Conservation (phyloP, 164 flowering plant genomes). For the Piper longum region DNA sequence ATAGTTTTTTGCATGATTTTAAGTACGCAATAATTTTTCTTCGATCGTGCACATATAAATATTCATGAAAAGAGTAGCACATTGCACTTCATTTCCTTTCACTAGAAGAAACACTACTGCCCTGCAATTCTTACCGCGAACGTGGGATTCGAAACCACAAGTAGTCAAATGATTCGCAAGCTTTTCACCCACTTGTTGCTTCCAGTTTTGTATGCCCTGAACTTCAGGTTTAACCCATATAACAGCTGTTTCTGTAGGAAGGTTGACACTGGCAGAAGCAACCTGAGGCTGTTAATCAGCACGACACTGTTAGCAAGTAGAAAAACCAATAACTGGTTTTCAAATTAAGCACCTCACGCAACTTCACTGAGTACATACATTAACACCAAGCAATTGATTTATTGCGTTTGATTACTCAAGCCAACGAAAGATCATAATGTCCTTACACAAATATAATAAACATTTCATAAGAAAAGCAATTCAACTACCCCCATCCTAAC, state of each 20-base stretch:
- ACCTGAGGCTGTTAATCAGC: slow-evolving; percentile 64
- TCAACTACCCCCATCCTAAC: background rate
- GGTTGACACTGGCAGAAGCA: slow-evolving; percentile 77
- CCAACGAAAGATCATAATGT: too few relatives aligned
- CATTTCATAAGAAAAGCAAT: too few relatives aligned
- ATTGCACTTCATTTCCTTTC: background rate
- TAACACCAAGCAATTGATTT: too few relatives aligned
- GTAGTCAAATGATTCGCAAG: slow-evolving; percentile 82
- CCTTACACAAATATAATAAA: too few relatives aligned
- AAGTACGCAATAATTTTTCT: background rate
- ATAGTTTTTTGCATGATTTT: background rate
- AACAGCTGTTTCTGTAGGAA: slow-evolving; percentile 75
- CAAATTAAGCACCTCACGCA: background rate
- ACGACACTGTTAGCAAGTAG: background rate
- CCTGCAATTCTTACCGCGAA: slow-evolving; percentile 37
- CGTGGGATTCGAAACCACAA: slow-evolving; percentile 75
- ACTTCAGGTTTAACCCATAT: slow-evolving; percentile 79
- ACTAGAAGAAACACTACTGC: background rate
- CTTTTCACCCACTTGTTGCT: slow-evolving; percentile 55
- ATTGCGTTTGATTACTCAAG: too few relatives aligned
- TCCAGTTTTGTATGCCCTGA: slow-evolving; percentile 58
- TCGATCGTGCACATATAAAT: too few relatives aligned
- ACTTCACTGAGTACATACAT: too few relatives aligned
- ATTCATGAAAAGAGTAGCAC: background rate
- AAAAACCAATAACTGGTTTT: background rate